These are phyloP conservation scores for Elsinoe fawcettii DNA, from an alignment of 2,329 filamentous ascomycete genomes.

Conservation along the genomic window DNA sequence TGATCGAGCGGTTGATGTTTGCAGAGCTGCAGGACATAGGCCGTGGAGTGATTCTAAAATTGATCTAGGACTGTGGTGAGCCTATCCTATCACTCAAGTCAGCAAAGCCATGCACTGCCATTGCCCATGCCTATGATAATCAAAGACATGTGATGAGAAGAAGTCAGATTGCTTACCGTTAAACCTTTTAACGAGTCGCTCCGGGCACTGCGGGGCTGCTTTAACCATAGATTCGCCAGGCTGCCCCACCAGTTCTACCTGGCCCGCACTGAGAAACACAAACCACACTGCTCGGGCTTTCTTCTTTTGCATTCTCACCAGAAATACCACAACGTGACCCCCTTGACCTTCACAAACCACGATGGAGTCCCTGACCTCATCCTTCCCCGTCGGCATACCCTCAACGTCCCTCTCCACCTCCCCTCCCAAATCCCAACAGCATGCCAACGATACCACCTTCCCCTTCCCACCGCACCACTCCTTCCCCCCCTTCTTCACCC, in stretches of 20 bases:
- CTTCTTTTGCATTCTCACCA: not conserved
- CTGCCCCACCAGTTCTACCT: not conserved
- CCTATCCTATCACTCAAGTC: too few relatives aligned
- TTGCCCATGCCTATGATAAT: too few relatives aligned
- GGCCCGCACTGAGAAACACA: not conserved
- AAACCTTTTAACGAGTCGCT: not conserved
- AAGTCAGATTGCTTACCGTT: not conserved
- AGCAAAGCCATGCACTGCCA: too few relatives aligned
- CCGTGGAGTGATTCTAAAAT: too few relatives aligned
- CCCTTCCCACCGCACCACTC: slow-evolving; percentile 49
- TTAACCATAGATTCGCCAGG: not conserved
- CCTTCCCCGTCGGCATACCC: not conserved
- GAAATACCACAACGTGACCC: not conserved
- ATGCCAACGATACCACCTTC: slow-evolving; percentile 25
- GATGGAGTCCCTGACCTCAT: slow-evolving; percentile 15
- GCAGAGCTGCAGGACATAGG: too few relatives aligned
- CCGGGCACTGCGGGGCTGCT: not conserved
- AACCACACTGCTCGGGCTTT: not conserved
- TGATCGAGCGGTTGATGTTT: not conserved
- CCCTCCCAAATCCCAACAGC: not conserved
- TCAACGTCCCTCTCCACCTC: slow-evolving; percentile 14
- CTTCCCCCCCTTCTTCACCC: slow-evolving; percentile 82
- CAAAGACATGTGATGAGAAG: too few relatives aligned
- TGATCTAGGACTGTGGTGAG: too few relatives aligned
- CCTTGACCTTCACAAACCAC: not conserved